phyloP scores from a whole-genome alignment of 768 basidiomycete genomes.

The Mycena maculata region DNA sequence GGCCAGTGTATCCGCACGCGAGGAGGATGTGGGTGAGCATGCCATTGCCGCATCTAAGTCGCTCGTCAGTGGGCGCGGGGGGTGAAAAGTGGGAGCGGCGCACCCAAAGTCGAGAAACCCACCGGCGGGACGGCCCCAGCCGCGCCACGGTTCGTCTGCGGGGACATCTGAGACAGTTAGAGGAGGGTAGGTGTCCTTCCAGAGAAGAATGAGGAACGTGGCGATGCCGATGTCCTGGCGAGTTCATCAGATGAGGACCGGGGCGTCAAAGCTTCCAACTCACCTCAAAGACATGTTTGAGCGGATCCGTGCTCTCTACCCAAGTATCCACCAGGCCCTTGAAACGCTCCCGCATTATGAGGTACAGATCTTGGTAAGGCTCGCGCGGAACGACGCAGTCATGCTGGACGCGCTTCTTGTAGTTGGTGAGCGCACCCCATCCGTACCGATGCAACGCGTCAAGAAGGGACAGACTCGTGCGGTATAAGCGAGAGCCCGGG shows the following conservation, averaged over 20 bases:
- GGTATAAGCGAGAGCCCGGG: conserved; percentile 73
- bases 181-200: conserved; percentile 76
- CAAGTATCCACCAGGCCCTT: conserved; percentile 80
- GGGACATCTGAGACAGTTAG: conserved; percentile 22
- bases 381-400: conserved; percentile 84
- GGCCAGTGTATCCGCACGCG: conserved; percentile 85
- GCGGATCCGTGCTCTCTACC: conserved; percentile 86
- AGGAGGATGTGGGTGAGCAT: conserved; percentile 89
- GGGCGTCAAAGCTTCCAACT: conserved; percentile 26
- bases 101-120: conserved; percentile 94
- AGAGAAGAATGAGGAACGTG: conserved; percentile 90
- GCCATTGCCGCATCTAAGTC: conserved; percentile 87
- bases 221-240: conserved; percentile 93
- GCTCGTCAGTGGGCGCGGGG: not conserved
- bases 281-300: conserved; percentile 93
- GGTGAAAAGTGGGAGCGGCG: conserved; percentile 31
- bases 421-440: conserved; percentile 85
- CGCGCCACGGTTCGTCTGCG: conserved; percentile 64
- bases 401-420: conserved; percentile 88
- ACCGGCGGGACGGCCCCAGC: conserved; percentile 82
- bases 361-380: conserved; percentile 90
- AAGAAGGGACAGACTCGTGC: conserved; percentile 84
- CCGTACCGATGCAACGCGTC: conserved; percentile 89
- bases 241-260: not conserved
- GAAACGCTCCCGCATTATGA: conserved; percentile 86